Base-by-base conservation (phyloP, 768 basidiomycete species). In the Trametopsis cervina region DNA sequence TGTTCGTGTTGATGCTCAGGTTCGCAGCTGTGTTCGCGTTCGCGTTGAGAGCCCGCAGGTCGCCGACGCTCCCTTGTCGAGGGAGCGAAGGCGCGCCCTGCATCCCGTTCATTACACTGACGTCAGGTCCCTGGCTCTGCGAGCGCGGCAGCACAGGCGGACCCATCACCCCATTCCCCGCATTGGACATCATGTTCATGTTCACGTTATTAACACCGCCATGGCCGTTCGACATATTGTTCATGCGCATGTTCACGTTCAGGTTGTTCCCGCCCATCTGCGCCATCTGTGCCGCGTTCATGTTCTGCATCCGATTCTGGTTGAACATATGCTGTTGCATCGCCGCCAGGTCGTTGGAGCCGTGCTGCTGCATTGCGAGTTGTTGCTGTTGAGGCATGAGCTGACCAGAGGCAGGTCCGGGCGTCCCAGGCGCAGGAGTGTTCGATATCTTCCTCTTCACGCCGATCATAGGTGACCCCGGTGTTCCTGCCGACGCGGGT, bases 91-190 rank as follows among this genome's bases (percentile, higher is more conserved):
- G 25, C 7, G 11, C 39, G 25, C 23, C 29, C n/a, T 33, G 21
- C 40, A 51, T 52, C 29, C 48, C 48, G n/a, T 43, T 49, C 45
- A 52, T 42, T 5, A 51, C 39, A 20, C 26, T 47, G 37, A 44
- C 55, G 57, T 42, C 66, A 47, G 47, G 59, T 46, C 46, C 42
- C 33, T 65, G 67, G 46, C 61, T 52, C 38, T 62, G 59, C 7
- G 46, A 20, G 13, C 63, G 63, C 3, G 63, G 63, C 35, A 66
- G 47, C 20, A 66, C 61, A 20, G 70, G 70, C 4, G 68, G 70
- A 10, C 68, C 67, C 70, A 71, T 72, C 38, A 69, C 48, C 20
- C 67, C 61, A 25, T 63, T 63, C 1, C 56, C 57, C 10, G 62
- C 58, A 17, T 59, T 63, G n/a, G 60, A 62, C 53, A 61, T 51